phyloP scores from a whole-genome alignment of 805 yeast genomes.

The Zygosaccharomyces lentus region DNA sequence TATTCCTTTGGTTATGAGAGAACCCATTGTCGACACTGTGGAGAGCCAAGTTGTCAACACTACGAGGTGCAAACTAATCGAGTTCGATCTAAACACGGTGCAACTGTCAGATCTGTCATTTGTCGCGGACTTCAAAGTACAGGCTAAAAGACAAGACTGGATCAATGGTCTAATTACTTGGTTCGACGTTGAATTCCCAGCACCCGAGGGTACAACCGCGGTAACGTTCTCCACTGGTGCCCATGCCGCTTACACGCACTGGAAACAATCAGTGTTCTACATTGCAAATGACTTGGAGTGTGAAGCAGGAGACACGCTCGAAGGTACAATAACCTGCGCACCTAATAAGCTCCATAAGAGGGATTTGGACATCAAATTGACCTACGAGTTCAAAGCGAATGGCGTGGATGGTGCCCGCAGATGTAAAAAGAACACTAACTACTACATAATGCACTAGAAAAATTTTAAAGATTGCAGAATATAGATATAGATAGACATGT shows the following conservation, averaged over 20 bases:
- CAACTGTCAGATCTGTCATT: constrained; percentile 78
- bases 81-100: constrained; percentile 87
- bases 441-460: constrained; percentile 64
- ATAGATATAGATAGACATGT: not conserved
- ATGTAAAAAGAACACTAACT: constrained; percentile 53
- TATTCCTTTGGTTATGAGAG: constrained; percentile 77
- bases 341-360: constrained; percentile 81
- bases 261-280: constrained; percentile 98
- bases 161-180: constrained; percentile 89
- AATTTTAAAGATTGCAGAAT: constrained; percentile 1
- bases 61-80: constrained; percentile 64
- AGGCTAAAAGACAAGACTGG: constrained; percentile 71
- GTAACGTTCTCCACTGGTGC: constrained; percentile 92
- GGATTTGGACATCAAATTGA: constrained; percentile 78
- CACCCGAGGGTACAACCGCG: constrained; percentile 45
- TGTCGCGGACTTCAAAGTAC: constrained; percentile 60
- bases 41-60: constrained; percentile 73
- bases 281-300: constrained; percentile 73
- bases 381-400: constrained; percentile 43
- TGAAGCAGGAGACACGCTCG: constrained; percentile 69
- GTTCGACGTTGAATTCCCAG: constrained; percentile 91
- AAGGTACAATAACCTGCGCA: constrained; percentile 65
- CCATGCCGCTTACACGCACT: constrained; percentile 88
- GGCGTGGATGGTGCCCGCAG: constrained; percentile 48
- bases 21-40: constrained; percentile 95